These are phyloP conservation scores for Cryptosporidium felis DNA, from an alignment of 169 alveolate genomes.

Conservation along the genomic window DNA sequence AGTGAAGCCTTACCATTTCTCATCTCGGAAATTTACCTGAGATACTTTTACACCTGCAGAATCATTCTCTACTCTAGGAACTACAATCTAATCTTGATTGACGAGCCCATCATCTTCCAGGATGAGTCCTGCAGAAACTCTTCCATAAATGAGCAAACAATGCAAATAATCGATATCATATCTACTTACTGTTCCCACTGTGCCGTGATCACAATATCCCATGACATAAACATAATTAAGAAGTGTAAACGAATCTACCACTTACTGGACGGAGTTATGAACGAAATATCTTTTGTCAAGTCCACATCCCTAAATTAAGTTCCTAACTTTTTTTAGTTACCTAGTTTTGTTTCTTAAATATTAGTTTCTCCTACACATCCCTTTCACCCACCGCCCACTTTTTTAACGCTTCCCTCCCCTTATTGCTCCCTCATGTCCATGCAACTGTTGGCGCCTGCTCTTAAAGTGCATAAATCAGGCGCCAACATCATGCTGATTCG, in stretches of 20 bases:
- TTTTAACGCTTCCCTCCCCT: neutral
- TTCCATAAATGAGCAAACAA: slow-evolving; percentile 24
- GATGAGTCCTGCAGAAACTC: slow-evolving; percentile 21
- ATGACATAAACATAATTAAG: slow-evolving; percentile 31
- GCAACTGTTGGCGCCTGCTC: neutral
- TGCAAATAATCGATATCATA: slow-evolving; percentile 45
- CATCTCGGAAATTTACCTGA: slow-evolving; percentile 33
- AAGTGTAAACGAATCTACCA: slow-evolving; percentile 46
- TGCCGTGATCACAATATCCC: slow-evolving; percentile 54
- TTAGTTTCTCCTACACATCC: no score
- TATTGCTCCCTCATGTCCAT: neutral
- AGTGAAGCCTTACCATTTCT: neutral
- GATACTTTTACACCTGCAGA: slow-evolving; percentile 39
- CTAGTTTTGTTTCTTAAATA: neutral
- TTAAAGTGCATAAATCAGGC: neutral
- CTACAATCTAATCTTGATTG: slow-evolving; percentile 34
- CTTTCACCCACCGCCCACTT: neutral
- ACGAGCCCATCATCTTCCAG: slow-evolving; percentile 30
- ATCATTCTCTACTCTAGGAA: slow-evolving; percentile 43
- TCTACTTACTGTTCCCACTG: slow-evolving; percentile 64
- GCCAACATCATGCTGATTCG: neutral
- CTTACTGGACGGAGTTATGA: slow-evolving; percentile 8
- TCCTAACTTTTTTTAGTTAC: neutral
- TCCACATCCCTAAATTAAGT: neutral
- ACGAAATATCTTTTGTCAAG: slow-evolving; percentile 46